Percentiles rank a stretch among this genome's conserved stretches.
phyloP scores from a whole-genome alignment of 2,329 filamentous ascomycete species.

The Fusarium aywerte region DNA sequence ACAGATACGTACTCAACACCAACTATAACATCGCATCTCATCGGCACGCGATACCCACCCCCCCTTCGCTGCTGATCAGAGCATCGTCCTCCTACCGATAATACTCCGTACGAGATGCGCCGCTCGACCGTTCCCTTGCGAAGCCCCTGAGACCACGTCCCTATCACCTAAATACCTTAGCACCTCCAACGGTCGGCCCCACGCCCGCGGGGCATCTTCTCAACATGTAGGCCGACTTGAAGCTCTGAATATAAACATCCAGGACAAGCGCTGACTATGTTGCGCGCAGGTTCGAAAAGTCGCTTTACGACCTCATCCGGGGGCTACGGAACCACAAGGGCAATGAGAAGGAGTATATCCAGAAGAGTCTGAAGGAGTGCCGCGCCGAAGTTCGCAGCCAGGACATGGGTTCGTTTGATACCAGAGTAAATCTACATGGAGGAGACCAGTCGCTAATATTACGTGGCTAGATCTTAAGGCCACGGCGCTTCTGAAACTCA shows the following conservation, averaged over 20 bases:
- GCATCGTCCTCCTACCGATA: conserved; percentile 5
- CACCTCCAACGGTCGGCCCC: conserved; percentile 40
- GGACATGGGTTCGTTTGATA: conserved; percentile 79
- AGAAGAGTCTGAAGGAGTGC: conserved; percentile 94
- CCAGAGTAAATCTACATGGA: neutral
- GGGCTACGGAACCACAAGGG: conserved; percentile 96
- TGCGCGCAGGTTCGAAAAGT: conserved; percentile 91
- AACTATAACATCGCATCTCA: conserved; percentile 12
- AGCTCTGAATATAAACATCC: conserved; percentile 15
- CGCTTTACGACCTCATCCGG: conserved; percentile 97
- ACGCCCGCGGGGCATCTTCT: conserved; percentile 46
- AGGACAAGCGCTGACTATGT: conserved; percentile 34
- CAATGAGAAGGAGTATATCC: conserved; percentile 93
- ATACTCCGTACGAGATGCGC: conserved; percentile 40
- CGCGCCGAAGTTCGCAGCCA: conserved; percentile 89
- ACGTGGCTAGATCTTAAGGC: conserved; percentile 84
- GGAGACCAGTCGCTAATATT: conserved; percentile 20
- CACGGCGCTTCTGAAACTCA: conserved; percentile 91
- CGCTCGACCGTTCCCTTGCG: conserved; percentile 23
- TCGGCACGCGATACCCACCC: conserved; percentile 25
- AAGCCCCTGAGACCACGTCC: conserved; percentile 31
- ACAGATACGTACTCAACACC: conserved; percentile 20
- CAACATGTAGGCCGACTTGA: conserved; percentile 42
- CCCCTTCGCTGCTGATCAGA: conserved; percentile 9
- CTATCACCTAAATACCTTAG: conserved; percentile 29